These are phyloP conservation scores for Gracilaria caudata DNA, from an alignment of 23 red algal species.

Conservation along the genomic window DNA sequence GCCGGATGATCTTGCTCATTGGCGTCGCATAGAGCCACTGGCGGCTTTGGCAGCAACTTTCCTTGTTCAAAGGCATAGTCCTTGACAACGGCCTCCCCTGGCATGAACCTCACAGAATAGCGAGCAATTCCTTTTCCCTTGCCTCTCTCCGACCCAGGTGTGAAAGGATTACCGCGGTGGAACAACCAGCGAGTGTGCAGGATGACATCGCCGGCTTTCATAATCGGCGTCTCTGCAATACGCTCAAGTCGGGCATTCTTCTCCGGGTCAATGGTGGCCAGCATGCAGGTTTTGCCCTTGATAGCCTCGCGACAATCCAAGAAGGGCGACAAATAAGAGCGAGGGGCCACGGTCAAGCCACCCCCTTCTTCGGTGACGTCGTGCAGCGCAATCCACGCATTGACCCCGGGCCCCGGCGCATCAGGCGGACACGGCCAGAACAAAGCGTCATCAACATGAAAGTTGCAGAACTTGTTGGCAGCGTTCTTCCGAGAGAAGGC, in stretches of 20 bases:
- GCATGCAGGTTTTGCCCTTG: background rate
- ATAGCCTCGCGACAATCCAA: constrained; percentile 38
- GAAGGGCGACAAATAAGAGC: background rate
- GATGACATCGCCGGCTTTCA: constrained; percentile 31
- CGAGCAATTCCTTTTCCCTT: constrained; percentile 16
- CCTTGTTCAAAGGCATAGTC: no score
- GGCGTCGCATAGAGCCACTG: no score
- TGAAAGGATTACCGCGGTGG: constrained; percentile 20
- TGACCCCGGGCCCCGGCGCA: constrained; percentile 25
- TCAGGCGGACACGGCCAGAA: constrained; percentile 22
- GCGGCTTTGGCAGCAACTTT: no score
- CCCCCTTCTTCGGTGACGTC: constrained; percentile 40
- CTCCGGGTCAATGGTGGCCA: background rate
- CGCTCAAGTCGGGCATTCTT: constrained; percentile 10
- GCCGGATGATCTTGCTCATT: no score
- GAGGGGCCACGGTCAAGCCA: constrained; percentile 9
- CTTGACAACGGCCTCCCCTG: constrained; percentile 7
- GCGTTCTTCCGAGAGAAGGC: constrained; percentile 15
- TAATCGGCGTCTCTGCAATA: constrained; percentile 1
- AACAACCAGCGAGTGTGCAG: constrained; percentile 31
- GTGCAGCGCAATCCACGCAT: constrained; percentile 42
- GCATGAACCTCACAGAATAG: constrained; percentile 37
- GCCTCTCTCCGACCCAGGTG: constrained; percentile 1
- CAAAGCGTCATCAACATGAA: constrained; percentile 29
- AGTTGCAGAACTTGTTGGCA: background rate